phyloP scores from a whole-genome alignment of 345 rosid species.

The Populus simonii region DNA sequence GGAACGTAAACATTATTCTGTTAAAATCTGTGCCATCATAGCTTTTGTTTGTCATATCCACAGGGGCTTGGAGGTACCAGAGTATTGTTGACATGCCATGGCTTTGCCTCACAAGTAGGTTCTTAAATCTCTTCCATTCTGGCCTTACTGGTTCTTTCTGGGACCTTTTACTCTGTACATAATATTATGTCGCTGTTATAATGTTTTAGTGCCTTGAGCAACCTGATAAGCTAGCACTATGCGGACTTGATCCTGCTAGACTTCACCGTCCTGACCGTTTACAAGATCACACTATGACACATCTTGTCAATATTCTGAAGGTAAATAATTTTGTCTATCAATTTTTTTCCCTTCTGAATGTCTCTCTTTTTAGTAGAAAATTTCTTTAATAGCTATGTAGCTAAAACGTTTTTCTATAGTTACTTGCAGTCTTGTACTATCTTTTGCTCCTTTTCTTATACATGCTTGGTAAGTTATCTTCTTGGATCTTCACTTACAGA shows the following conservation, averaged over 20 bases:
- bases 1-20: conserved; percentile 3
- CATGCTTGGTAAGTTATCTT: neutral
- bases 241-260: conserved; percentile 74
- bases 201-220: conserved; percentile 57
- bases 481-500: neutral
- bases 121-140: conserved; percentile 12
- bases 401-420: neutral
- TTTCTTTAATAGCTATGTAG: neutral
- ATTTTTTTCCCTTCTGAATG: conserved; percentile 5
- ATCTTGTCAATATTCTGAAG: conserved; percentile 65
- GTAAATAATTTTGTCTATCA: conserved; percentile 29
- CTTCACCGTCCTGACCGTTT: conserved; percentile 82
- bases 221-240: conserved; percentile 71
- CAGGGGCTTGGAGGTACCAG: conserved; percentile 74
- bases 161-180: conserved; percentile 8
- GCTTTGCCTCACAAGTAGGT: conserved; percentile 61
- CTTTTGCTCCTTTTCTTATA: conserved; percentile 2
- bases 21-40: neutral
- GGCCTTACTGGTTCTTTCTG: conserved; percentile 1
- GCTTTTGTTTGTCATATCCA: conserved; percentile 8
- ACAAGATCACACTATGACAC: conserved; percentile 60
- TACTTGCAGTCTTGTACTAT: no score
- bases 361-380: neutral
- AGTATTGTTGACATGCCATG: conserved; percentile 67
- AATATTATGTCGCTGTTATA: conserved; percentile 3